Percentiles rank a stretch among this genome's conserved stretches.
Conservation (phyloP, 805 yeast genomes). For the Pichia rugopelliculosa region DNA sequence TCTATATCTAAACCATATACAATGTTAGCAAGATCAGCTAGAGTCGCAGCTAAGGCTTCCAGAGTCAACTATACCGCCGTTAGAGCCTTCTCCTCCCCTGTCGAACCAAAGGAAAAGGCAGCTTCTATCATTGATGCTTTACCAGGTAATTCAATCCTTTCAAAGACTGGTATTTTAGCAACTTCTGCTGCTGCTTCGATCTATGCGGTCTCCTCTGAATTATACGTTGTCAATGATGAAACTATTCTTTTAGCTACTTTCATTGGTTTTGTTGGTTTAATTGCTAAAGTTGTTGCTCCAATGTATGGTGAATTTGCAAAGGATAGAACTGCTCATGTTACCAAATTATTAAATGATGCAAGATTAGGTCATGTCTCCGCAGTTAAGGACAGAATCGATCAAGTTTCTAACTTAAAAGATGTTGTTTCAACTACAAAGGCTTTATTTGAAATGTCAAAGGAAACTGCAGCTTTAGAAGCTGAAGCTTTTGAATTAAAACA, state of each 20-base stretch:
- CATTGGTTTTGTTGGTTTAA: conserved; percentile 63
- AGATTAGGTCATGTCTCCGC: conserved; percentile 88
- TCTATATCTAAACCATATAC: not conserved
- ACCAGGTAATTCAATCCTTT: conserved; percentile 81
- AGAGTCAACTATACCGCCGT: conserved; percentile 40
- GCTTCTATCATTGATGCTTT: conserved; percentile 80
- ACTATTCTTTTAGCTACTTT: conserved; percentile 78
- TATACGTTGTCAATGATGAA: conserved; percentile 92
- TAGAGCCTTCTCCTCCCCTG: conserved; percentile 57
- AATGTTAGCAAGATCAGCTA: conserved; percentile 18
- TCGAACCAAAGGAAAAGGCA: conserved; percentile 89
- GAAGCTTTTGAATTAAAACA: conserved; percentile 90
- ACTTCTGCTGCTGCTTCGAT: conserved; percentile 91
- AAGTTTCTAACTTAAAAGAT: conserved; percentile 83
- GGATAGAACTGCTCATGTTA: conserved; percentile 54
- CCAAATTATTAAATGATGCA: conserved; percentile 68
- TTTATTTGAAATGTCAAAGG: conserved; percentile 89
- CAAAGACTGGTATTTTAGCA: conserved; percentile 94
- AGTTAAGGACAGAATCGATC: conserved; percentile 83
- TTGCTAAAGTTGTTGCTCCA: conserved; percentile 88
- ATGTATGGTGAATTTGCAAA: conserved; percentile 90
- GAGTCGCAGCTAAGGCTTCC: conserved; percentile 28
- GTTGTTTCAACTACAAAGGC: conserved; percentile 88
- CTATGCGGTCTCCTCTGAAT: conserved; percentile 89
- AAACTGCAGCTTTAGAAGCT: conserved; percentile 94